phyloP scores from a whole-genome alignment of 768 basidiomycete species.

The Termitomyces sp. region DNA sequence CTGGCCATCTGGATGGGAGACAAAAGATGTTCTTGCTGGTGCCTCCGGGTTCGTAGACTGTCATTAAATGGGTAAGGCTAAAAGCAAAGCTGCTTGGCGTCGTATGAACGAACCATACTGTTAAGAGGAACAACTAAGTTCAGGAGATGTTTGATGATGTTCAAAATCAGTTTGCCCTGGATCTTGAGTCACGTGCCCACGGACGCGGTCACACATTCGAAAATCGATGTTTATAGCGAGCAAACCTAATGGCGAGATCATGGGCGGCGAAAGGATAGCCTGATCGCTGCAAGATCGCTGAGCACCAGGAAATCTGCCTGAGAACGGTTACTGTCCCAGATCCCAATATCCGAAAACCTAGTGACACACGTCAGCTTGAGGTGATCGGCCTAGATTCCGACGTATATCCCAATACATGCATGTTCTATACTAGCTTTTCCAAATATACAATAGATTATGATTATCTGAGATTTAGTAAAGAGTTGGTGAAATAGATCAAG shows the following conservation, averaged over 20 bases:
- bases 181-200: neutral
- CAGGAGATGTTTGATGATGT: neutral
- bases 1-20: conserved; percentile 22
- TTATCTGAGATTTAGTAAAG: neutral
- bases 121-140: neutral
- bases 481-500: too few relatives aligned
- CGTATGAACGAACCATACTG: conserved; percentile 6
- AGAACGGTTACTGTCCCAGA: too few relatives aligned
- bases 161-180: neutral
- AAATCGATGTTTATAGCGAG: neutral
- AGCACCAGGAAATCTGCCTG: too few relatives aligned
- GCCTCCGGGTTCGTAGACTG: conserved; percentile 7
- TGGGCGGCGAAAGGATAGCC: too few relatives aligned
- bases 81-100: neutral
- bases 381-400: too few relatives aligned
- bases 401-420: too few relatives aligned
- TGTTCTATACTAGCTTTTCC: neutral
- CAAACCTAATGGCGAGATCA: too few relatives aligned
- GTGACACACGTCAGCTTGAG: too few relatives aligned
- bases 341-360: too few relatives aligned
- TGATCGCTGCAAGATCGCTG: too few relatives aligned
- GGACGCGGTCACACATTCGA: neutral
- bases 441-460: neutral
- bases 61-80: neutral
- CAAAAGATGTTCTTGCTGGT: conserved; percentile 26